Evolutionary conservation across 1,284 basidiomycete genomes (phyloP), one percentile per base, ranked within the genome.

Genomic region (Cutaneotrichosporon spelunceum): DNA sequence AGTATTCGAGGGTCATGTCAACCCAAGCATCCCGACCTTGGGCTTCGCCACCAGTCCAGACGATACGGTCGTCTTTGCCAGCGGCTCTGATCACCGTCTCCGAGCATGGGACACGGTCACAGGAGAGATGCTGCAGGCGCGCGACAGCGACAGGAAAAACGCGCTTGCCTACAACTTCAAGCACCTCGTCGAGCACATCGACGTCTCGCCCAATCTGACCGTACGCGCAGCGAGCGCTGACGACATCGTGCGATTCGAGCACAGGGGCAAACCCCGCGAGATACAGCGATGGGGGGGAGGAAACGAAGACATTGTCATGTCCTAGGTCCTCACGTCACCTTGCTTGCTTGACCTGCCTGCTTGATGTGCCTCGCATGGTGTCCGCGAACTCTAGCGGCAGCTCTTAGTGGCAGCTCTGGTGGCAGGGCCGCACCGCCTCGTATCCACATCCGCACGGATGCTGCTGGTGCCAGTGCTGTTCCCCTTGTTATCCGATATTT

Each of bases 71-170:
- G 29, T 78, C 9, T 66, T 74, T 33, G 71, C 73, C 1, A 72
- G 72, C 9, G 70, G 71, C 0, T 70, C 68, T 16, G 75, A 78
- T 56, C 57, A 61, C 6, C 62, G 73, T 10, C 64, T 78, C 4
- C 68, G 73, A 1, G 61, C 62, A 1, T 78, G 70, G 72, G 67
- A 62, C 13, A 73, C 68, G 4, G 23, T 69, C 14, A 72, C 71
- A 8, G 75, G 73, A 44, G 56, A 69, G 39, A 57, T 2, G 6
- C 23, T 66, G 16, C 23, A 39, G 6, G 54, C 60, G 1, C 16
- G 30, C 10, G 19, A 53, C 47, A 27, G 30, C 13, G 36, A 49
- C 21, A 45, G 54, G n/a, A 19, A 42, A 8, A 45, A 36, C 29
- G 44, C 47, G 1, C 60, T 65, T 34, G 11, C 8, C 2, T 60